These are phyloP conservation scores for Xylaria curta DNA, from an alignment of 495 filamentous ascomycete genomes.

Conservation along the genomic window DNA sequence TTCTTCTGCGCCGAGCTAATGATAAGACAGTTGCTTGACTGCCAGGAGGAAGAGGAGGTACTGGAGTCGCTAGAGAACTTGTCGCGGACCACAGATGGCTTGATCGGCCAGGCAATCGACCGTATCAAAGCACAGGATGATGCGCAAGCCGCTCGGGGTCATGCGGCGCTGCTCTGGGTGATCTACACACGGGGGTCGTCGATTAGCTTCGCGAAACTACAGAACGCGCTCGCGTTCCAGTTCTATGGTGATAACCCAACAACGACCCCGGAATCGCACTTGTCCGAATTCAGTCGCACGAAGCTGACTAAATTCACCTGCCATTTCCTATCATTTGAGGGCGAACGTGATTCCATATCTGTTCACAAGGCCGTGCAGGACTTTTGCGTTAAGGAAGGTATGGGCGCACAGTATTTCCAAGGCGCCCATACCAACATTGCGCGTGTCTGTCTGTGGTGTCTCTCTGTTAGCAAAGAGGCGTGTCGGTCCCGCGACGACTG, in stretches of 20 bases:
- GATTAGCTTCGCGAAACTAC: not conserved
- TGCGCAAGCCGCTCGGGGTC: not conserved
- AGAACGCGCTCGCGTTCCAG: not conserved
- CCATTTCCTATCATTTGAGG: not conserved
- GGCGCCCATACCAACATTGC: not conserved
- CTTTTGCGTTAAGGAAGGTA: not conserved
- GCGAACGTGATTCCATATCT: conserved; percentile 1
- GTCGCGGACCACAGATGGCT: not conserved
- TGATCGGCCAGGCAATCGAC: not conserved
- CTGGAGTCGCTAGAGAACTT: not conserved
- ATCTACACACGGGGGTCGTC: conserved; percentile 2
- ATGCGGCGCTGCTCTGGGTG: not conserved
- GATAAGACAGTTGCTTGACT: conserved; percentile 1
- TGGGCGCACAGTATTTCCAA: not conserved
- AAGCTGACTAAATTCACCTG: not conserved
- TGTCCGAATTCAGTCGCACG: not conserved
- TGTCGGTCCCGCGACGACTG: not conserved
- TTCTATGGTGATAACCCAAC: not conserved
- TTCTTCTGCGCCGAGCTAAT: conserved; percentile 3
- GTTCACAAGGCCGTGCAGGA: not conserved
- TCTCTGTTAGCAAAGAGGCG: not conserved
- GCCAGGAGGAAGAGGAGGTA: not conserved
- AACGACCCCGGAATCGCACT: not conserved
- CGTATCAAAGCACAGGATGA: not conserved
- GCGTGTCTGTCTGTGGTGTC: conserved; percentile 3